phyloP scores from a whole-genome alignment of 2,329 filamentous ascomycete species.

The Elsinoe batatas region DNA sequence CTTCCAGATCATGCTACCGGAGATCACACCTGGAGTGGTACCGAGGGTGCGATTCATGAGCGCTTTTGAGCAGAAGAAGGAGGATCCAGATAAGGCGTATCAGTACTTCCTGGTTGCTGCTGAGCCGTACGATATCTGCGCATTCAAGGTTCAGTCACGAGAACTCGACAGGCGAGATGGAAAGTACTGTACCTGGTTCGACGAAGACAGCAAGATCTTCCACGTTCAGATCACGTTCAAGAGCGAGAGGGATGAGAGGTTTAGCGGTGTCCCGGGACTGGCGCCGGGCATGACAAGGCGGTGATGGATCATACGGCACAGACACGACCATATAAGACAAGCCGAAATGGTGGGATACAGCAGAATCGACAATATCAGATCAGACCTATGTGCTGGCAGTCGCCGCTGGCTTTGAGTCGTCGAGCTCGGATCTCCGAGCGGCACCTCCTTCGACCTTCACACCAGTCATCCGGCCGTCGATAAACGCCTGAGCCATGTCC shows the following conservation, averaged over 20 bases:
- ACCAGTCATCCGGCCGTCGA: slow-evolving; percentile 26
- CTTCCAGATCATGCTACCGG: slow-evolving; percentile 95
- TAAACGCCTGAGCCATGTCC: slow-evolving; percentile 30
- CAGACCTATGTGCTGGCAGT: too few species aligned
- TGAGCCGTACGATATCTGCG: slow-evolving; percentile 96
- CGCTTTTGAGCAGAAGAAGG: slow-evolving; percentile 89
- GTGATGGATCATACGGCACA: not conserved
- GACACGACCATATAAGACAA: too few species aligned
- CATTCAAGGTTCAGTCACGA: slow-evolving; percentile 86
- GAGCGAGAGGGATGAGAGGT: slow-evolving; percentile 93
- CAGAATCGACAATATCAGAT: too few species aligned
- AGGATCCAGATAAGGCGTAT: slow-evolving; percentile 86
- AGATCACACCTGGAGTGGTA: slow-evolving; percentile 64
- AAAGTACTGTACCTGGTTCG: slow-evolving; percentile 88
- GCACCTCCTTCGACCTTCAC: slow-evolving; percentile 27
- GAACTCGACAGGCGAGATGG: slow-evolving; percentile 87
- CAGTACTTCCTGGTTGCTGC: slow-evolving; percentile 93
- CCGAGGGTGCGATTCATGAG: slow-evolving; percentile 95
- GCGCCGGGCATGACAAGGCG: slow-evolving; percentile 13
- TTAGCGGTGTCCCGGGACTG: slow-evolving; percentile 55
- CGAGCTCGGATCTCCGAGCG: too few species aligned
- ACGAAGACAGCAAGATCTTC: slow-evolving; percentile 91
- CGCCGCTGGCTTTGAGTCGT: too few species aligned
- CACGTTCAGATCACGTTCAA: slow-evolving; percentile 98
- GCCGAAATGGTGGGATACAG: too few species aligned